Evolutionary conservation across 495 filamentous ascomycete species (phyloP).

Genomic region (Talaromyces trachyspermus): DNA sequence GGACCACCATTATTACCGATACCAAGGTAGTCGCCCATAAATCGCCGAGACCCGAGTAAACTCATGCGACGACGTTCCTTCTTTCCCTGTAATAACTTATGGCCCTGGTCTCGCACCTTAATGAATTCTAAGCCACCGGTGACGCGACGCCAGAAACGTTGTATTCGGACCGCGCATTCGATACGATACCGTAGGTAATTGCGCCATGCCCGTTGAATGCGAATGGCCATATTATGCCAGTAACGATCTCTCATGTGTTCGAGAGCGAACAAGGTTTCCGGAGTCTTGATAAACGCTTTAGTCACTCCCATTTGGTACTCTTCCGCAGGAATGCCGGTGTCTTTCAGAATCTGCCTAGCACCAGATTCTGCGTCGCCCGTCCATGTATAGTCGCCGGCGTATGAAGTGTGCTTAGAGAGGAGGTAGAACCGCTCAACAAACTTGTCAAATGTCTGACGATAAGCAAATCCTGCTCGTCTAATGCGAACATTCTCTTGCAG

Average conservation of each 20-base stretch:
- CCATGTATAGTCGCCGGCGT: constrained; percentile 97
- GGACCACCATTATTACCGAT: constrained; percentile 72
- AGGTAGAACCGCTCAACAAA: constrained; percentile 98
- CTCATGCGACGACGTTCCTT: constrained; percentile 91
- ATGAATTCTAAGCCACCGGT: constrained; percentile 81
- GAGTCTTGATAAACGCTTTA: constrained; percentile 98
- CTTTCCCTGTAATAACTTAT: constrained; percentile 68
- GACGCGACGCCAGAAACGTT: constrained; percentile 89
- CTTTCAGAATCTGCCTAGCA: constrained; percentile 90
- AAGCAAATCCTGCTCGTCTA: constrained; percentile 91
- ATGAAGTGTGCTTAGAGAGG: constrained; percentile 87
- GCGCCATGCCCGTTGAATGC: constrained; percentile 95
- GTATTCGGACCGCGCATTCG: constrained; percentile 89
- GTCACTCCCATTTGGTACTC: constrained; percentile 97
- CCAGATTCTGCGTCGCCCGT: constrained; percentile 76
- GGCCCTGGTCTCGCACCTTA: constrained; percentile 83
- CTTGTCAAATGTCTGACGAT: constrained; percentile 95
- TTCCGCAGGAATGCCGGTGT: constrained; percentile 87
- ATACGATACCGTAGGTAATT: constrained; percentile 88
- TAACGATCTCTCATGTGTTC: constrained; percentile 97
- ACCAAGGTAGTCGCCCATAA: constrained; percentile 93
- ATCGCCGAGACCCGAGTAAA: constrained; percentile 82
- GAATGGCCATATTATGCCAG: constrained; percentile 98
- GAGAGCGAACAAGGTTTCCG: constrained; percentile 92
- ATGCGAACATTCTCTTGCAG: constrained; percentile 98